phyloP scores from a whole-genome alignment of 1,284 basidiomycete genomes.

The Cystobasidiaceae sp. region DNA sequence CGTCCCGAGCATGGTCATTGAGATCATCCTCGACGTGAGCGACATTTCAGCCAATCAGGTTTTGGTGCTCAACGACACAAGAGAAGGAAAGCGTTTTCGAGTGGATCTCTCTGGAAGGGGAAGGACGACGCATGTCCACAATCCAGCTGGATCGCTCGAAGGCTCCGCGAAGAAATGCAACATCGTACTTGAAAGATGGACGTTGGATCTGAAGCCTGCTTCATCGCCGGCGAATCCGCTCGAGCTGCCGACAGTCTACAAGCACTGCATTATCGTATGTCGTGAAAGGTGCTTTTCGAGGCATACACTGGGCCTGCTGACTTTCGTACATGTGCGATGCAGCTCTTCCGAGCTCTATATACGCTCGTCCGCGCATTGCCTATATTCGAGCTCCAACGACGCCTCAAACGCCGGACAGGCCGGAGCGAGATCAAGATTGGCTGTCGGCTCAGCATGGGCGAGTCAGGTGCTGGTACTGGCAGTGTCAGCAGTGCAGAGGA shows the following conservation, averaged over 20 bases:
- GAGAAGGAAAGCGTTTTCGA: conserved; percentile 32
- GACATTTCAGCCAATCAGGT: conserved; percentile 41
- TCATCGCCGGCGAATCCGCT: conserved; percentile 28
- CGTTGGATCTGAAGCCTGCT: conserved; percentile 28
- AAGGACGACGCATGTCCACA: background rate
- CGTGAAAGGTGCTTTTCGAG: background rate
- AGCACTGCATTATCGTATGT: conserved; percentile 42
- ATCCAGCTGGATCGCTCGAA: background rate
- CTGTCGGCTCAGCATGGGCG: conserved; percentile 38
- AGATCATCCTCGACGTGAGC: conserved; percentile 45
- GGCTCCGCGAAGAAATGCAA: conserved; percentile 19
- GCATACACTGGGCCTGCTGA: background rate
- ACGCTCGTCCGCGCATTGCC: conserved; percentile 42
- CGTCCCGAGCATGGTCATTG: conserved; percentile 45
- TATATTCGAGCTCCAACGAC: conserved; percentile 38
- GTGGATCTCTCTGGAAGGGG: conserved; percentile 31
- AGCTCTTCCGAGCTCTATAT: conserved; percentile 45
- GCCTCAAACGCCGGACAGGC: conserved; percentile 29
- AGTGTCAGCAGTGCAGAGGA: background rate
- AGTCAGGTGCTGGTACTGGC: background rate
- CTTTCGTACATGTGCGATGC: background rate
- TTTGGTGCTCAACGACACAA: conserved; percentile 40
- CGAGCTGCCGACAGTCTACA: conserved; percentile 46
- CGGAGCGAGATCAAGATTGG: conserved; percentile 38
- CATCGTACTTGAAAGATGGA: conserved; percentile 42